Percentiles rank a stretch among this genome's conserved stretches.
Conservation (phyloP, 2,329 filamentous ascomycete genomes). For the Raffaelea albimanens region DNA sequence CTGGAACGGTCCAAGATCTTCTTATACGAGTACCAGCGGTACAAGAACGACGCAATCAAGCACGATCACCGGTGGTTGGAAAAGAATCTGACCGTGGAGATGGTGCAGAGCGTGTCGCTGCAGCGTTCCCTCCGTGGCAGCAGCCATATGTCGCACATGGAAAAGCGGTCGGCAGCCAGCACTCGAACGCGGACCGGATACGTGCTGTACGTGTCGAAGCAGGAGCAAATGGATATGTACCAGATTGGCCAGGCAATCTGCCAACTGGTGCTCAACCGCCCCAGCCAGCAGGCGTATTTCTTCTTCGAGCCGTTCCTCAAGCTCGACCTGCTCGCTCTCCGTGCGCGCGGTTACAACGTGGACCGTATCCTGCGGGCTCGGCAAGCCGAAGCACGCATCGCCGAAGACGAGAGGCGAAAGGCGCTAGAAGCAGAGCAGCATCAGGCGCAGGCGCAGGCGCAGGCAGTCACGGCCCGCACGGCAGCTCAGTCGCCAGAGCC, state of each 20-base stretch:
- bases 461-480: conserved; percentile 27
- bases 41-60: conserved; percentile 66
- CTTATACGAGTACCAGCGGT: conserved; percentile 64
- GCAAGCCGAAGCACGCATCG: conserved; percentile 77
- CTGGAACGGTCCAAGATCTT: conserved; percentile 85
- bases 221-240: conserved; percentile 63
- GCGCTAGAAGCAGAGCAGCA: conserved; percentile 65
- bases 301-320: conserved; percentile 88
- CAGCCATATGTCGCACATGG: conserved; percentile 51
- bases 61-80: conserved; percentile 89
- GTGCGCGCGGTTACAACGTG: conserved; percentile 89
- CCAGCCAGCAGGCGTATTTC: conserved; percentile 80
- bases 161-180: conserved; percentile 67
- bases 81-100: conserved; percentile 67
- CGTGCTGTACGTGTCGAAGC: conserved; percentile 67
- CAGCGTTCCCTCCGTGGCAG: conserved; percentile 64
- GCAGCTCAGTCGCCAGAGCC: conserved; percentile 31
- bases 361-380: conserved; percentile 85
- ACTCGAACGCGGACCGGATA: conserved; percentile 39
- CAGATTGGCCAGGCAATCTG: conserved; percentile 86
- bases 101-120: conserved; percentile 70
- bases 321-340: conserved; percentile 70
- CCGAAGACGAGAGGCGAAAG: conserved; percentile 70
- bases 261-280: conserved; percentile 67
- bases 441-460: background rate